Base-by-base conservation (phyloP, 352 stramenopile genomes). In the Pelagophyceae sp. region DNA sequence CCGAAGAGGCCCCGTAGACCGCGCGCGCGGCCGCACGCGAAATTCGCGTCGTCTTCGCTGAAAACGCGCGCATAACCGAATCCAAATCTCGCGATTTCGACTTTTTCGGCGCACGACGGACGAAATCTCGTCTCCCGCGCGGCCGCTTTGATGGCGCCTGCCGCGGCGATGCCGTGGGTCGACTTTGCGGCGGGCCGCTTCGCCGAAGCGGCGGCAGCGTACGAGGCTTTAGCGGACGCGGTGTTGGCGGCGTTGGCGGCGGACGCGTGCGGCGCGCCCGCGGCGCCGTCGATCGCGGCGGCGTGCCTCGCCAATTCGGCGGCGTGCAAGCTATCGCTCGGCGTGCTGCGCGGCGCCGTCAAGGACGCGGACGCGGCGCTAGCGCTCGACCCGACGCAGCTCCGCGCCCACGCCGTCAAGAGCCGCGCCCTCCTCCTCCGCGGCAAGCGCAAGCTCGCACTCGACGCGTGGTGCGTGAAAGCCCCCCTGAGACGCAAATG, bases 381-480 rank as follows among this genome's bases (percentile, higher is more conserved):
- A 33, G 38, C 11, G 33, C 15, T 23, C 5, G 2, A 3, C 20
- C 1, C 2, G 33, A n/a, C 6, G 15, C 35, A 50, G 17, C 35
- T 58, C 5, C 67, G 67, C 35, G 67, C 67, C 5, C 27, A 74
- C 67, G 35, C 35, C 1, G 1, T 51, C 67, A 74, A 74, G 67
- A 37, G 67, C 67, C 35, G 0, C 5, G 67, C 67, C 2, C 37
- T 74, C 35, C 35, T 23, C 2, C 0, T 37, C 2, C 5, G 20
- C 20, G 38, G 38, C 20, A 74, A 74, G 38, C 67, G 17, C 1
- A 58, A 15, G 33, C 20, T 40, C 6, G 67, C 35, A n/a, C 0
- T 32, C 17, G 25, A 6, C 1, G 67, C 33, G 0, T 58, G 38
- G 67, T 23, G 61, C 29, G 11, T 6, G 29, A 17, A 6, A n/a